Evolutionary conservation across 2,329 filamentous ascomycete species (phyloP), one percentile per base, ranked within the genome.

Genomic region (Colletotrichum incanum): DNA sequence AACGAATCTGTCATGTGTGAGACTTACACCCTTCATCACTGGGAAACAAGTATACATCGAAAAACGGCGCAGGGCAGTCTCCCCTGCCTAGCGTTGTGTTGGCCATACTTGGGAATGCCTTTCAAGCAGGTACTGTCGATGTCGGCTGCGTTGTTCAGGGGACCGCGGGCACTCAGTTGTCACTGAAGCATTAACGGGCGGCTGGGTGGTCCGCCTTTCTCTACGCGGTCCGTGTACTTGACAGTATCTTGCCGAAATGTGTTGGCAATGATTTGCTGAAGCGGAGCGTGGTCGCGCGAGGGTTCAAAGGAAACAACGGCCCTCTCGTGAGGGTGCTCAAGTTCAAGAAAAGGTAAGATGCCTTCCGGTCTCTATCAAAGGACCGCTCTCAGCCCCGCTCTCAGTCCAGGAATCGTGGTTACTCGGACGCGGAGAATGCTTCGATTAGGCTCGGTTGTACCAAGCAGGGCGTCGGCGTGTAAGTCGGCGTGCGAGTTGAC

Each of bases 11-110:
- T 9, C n/a, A 7, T 28, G 26, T 26, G 43, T 45, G 52, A 47
- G 26, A 85, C 90, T 80, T 89, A 95, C 93, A 94, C 82, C 93
- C 93, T 77, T 88, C 89, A 55, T 80, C 83, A 31, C 80, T 75
- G 58, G 87, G 88, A 78, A 92, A 97, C 71, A 87, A 80, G 39
- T 82, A 82, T 71, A 87, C 86, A 79, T 93, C 90, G 74, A 92
- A 86, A 78, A 96, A 96, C 6, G 94, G 94, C 63, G 86, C 75
- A 20, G 90, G 89, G 81, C 94, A 97, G 20, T 16, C 47, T 18
- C 50, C 52, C 37, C 47, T 49, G 34, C 45, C 54, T 1, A 64
- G 23, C 31, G 45, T 50, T 16, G 39, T 26, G 60, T 60, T 67
- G 39, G 47, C 58, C 72, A 72, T 73, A 45, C n/a, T 52, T 39